Base-by-base conservation (phyloP, 805 yeast species). In the Wickerhamiella hasegawae region DNA sequence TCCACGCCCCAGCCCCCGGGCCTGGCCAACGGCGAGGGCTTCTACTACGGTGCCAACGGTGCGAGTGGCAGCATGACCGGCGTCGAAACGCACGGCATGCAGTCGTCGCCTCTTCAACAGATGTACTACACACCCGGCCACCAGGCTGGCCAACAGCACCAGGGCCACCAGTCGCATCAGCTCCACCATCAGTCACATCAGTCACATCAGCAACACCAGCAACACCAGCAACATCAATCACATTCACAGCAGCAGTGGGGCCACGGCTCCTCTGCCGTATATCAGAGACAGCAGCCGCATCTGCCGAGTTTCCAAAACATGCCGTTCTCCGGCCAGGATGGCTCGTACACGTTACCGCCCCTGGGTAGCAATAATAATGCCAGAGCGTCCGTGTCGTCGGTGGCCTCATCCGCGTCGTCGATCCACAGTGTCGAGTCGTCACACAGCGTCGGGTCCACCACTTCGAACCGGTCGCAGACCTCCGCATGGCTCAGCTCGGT, bases 401-500 rank as follows among this genome's bases (percentile, higher is more conserved):
- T 36, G 3, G 29, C 33, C 20, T 36, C 38, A 2, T 30, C 28
- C 4, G 36, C 32, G 15, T 36, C 42, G 28, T 37, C 39, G n/a
- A 14, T 36, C 9, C 35, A 35, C 9, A 39, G 37, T 29, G 26
- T 33, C 6, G 37, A 31, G 18, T 32, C 35, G 12, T 24, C 24
- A 18, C 29, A 25, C 17, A 32, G 37, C 17, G 36, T 24, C 9
- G 21, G 26, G 20, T 36, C 38, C 11, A 21, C 32, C 14, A 33
- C 28, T 5, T 30, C 34, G n/a, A n/a, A 17, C 17, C 31, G 34
- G n/a, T 35, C 39, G 17, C 42, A 39, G 32, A 39, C 42, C 20
- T 33, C 37, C 10, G 31, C 36, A 6, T 39, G 42, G 42, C 36
- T 39, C 28, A 34, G 31, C 21, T 32, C 35, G 25, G 42, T 39